Conservation (phyloP, 768 basidiomycete genomes). For the Pleurotus citrinopileatus region DNA sequence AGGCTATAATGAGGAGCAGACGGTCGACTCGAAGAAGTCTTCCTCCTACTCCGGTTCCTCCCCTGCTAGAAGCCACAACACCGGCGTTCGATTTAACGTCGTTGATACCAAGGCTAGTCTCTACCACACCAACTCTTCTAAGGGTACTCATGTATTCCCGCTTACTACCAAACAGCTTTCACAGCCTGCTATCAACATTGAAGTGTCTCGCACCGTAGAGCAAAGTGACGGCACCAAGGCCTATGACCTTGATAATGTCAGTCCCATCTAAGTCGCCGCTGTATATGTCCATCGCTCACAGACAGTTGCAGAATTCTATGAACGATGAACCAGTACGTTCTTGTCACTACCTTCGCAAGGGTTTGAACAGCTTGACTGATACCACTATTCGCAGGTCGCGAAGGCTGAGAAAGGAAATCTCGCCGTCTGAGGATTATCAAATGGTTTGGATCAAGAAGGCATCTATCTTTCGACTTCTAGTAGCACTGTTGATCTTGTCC, state of each 20-base stretch:
- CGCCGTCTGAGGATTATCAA: neutral
- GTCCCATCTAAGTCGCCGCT: neutral
- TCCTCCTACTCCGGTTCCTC: neutral
- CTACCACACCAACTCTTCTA: neutral
- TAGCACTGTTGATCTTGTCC: neutral
- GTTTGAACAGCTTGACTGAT: too few species aligned
- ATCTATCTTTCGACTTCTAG: neutral
- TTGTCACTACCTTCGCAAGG: neutral
- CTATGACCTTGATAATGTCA: slow-evolving; percentile 8
- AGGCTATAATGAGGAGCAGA: slow-evolving; percentile 18
- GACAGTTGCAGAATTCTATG: neutral
- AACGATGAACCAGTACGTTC: slow-evolving; percentile 4
- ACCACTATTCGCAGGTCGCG: neutral
- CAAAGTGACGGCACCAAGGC: neutral
- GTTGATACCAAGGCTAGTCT: slow-evolving; percentile 9
- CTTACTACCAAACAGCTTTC: neutral
- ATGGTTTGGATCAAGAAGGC: too few species aligned
- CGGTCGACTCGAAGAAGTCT: slow-evolving; percentile 6
- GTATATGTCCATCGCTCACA: neutral
- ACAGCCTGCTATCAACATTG: slow-evolving; percentile 8
- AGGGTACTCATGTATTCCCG: neutral
- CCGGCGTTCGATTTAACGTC: slow-evolving; percentile 13
- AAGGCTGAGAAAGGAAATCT: neutral
- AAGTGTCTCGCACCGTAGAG: slow-evolving; percentile 9
- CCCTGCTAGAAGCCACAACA: slow-evolving; percentile 1